phyloP scores from a whole-genome alignment of 768 basidiomycete species.

The Mycena latifolia region DNA sequence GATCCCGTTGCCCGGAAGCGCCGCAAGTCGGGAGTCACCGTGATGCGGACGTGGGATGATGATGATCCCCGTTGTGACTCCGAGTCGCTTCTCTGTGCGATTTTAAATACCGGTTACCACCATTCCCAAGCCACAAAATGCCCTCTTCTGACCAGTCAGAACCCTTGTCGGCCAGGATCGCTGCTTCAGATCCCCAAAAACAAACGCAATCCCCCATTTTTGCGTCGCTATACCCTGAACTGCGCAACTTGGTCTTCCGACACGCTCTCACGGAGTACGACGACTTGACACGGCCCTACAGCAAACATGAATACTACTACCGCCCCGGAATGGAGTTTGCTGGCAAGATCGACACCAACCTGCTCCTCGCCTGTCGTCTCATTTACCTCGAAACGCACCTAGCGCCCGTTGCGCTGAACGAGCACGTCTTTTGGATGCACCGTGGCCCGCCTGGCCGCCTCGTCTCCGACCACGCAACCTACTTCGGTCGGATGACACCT shows the following conservation, averaged over 20 bases:
- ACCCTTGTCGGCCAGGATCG: constrained; percentile 10
- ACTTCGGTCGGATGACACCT: constrained; percentile 33
- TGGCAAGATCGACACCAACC: constrained; percentile 29
- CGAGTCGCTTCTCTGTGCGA: no score
- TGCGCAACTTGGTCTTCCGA: constrained; percentile 40
- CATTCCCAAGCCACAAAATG: no score
- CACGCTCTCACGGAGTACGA: constrained; percentile 36
- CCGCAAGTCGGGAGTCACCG: no score
- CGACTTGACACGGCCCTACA: constrained; percentile 31
- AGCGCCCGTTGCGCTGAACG: constrained; percentile 34
- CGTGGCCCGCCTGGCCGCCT: constrained; percentile 12
- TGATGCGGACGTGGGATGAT: no score
- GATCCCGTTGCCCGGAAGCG: no score
- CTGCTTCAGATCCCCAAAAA: constrained; percentile 7
- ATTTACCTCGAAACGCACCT: constrained; percentile 41
- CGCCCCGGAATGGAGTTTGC: constrained; percentile 37
- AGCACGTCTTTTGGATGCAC: constrained; percentile 41
- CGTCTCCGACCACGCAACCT: constrained; percentile 17
- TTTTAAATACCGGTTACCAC: no score
- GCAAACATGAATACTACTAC: constrained; percentile 34
- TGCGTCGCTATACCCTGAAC: constrained; percentile 32
- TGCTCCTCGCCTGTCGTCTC: constrained; percentile 39
- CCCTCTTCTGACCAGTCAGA: no score
- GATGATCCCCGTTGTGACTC: no score
- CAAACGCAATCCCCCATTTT: constrained; percentile 38